phyloP scores from a whole-genome alignment of 345 rosid species.

The Bruguiera parviflora region DNA sequence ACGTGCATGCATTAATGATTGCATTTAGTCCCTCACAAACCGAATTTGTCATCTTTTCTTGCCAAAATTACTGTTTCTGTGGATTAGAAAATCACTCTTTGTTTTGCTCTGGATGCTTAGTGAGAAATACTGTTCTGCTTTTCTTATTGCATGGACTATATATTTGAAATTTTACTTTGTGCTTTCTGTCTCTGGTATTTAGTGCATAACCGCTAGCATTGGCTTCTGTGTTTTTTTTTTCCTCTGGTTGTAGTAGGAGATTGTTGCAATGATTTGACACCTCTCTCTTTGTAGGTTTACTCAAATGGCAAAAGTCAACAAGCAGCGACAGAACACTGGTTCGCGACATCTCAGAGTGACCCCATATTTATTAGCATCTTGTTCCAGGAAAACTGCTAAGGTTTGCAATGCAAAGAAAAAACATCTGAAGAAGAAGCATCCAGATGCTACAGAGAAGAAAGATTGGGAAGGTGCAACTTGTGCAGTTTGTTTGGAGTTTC shows the following conservation, averaged over 20 bases:
- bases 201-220: too few relatives aligned
- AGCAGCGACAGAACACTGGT: conserved; percentile 31
- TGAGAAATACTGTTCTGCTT: too few relatives aligned
- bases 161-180: too few relatives aligned
- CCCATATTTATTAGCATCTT: conserved; percentile 35
- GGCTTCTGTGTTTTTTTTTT: neutral
- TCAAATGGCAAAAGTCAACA: conserved; percentile 57
- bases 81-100: too few relatives aligned
- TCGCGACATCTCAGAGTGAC: conserved; percentile 19
- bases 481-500: conserved; percentile 72
- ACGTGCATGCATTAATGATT: neutral
- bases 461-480: conserved; percentile 69
- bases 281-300: conserved; percentile 18
- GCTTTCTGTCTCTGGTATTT: too few relatives aligned
- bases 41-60: too few relatives aligned
- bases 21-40: too few relatives aligned
- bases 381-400: conserved; percentile 36
- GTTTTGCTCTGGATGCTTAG: too few relatives aligned
- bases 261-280: conserved; percentile 2
- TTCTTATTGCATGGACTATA: too few relatives aligned
- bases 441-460: conserved; percentile 44
- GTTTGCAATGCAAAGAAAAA: conserved; percentile 26
- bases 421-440: conserved; percentile 23
- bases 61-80: too few relatives aligned
- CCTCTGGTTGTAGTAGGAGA: neutral